phyloP scores from a whole-genome alignment of 2,329 filamentous ascomycete species.

The Cytospora leucostoma region DNA sequence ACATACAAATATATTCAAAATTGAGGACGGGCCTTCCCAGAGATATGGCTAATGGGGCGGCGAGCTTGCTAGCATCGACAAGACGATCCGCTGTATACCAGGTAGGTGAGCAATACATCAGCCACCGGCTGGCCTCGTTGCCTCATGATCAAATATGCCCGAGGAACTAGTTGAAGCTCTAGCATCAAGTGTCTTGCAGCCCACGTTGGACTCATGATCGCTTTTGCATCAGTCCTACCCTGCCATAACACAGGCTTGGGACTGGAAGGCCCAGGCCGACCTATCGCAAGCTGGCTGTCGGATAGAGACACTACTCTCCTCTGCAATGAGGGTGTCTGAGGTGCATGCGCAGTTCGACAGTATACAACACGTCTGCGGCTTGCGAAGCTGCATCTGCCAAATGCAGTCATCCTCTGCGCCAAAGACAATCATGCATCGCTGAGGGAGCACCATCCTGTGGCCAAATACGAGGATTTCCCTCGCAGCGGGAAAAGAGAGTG shows the following conservation, averaged over 20 bases:
- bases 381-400: slow-evolving; percentile 1
- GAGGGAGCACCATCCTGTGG: slow-evolving; percentile 5
- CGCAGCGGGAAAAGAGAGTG: slow-evolving; percentile 2
- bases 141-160: background rate
- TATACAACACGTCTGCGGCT: background rate
- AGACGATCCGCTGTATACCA: background rate
- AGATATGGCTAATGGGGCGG: background rate
- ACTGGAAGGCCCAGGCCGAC: background rate
- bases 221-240: background rate
- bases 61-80: background rate
- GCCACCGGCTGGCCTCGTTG: background rate
- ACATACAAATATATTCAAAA: background rate
- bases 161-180: background rate
- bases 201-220: background rate
- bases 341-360: slow-evolving; percentile 12
- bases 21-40: background rate
- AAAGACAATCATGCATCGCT: background rate
- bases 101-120: background rate
- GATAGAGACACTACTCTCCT: background rate
- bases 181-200: background rate
- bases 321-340: background rate
- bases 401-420: slow-evolving; percentile 9
- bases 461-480: slow-evolving; percentile 22
- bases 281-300: background rate
- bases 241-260: background rate